Percentiles rank a stretch among this genome's conserved stretches.
These are phyloP conservation scores for Albatrellus ellisii DNA, from an alignment of 768 basidiomycete species.

Conservation along the genomic window DNA sequence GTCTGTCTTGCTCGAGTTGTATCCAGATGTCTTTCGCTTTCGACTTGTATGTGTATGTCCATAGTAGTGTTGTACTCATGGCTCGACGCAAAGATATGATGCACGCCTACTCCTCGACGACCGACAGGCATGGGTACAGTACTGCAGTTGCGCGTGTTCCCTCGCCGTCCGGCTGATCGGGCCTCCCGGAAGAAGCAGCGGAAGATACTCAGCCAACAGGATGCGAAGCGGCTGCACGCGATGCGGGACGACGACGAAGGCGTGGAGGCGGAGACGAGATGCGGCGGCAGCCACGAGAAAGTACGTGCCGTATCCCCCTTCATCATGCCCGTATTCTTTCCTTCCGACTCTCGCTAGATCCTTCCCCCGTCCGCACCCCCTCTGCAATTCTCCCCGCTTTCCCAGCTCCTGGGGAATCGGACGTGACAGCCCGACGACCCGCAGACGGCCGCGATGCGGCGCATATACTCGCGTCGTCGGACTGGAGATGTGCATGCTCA, in stretches of 20 bases:
- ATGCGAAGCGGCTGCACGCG: constrained; percentile 59
- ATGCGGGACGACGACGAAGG: constrained; percentile 27
- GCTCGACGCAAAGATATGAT: constrained; percentile 57
- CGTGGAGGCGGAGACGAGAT: constrained; percentile 26
- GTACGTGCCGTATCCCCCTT: constrained; percentile 20
- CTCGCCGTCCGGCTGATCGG: constrained; percentile 64
- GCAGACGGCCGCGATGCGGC: constrained; percentile 50
- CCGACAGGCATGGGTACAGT: constrained; percentile 17
- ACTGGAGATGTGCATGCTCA: constrained; percentile 84
- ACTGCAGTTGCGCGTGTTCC: constrained; percentile 17
- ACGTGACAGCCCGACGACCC: constrained; percentile 52
- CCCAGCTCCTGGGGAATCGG: no score
- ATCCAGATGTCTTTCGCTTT: constrained; percentile 15
- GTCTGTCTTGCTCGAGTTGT: neutral
- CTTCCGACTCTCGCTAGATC: no score
- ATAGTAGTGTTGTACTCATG: neutral
- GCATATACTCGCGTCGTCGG: constrained; percentile 57
- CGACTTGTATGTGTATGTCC: neutral
- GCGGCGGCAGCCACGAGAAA: constrained; percentile 66
- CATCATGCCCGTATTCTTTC: neutral
- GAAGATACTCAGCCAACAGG: constrained; percentile 38
- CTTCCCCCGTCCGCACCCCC: no score
- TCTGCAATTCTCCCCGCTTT: no score
- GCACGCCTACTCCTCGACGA: constrained; percentile 60
- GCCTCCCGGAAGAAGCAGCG: constrained; percentile 62